Evolutionary conservation across 2,329 filamentous ascomycete genomes (phyloP), one percentile per base, ranked within the genome.

Genomic region (Apiospora sp.): DNA sequence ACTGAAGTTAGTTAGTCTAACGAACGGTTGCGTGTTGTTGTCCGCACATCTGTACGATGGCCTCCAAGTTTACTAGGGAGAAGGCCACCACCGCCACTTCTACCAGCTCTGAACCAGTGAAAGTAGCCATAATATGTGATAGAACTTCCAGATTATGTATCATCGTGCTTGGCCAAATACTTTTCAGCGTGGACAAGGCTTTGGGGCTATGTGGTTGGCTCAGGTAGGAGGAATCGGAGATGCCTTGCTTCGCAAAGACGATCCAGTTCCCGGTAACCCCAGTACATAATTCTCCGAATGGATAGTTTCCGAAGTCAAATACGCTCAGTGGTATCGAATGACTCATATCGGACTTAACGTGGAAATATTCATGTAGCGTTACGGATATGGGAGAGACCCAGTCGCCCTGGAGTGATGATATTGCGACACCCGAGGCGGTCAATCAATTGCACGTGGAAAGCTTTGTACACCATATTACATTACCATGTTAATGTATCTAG

Each of bases 111-210:
- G 19, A 48, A 6, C 46, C 22, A 22, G 1, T 48, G 44, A 16
- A 22, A 22, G 16, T 22, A 22, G 7, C 4, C 19, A 48, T 48
- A 6, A 8, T 48, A 3, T 6, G 22, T 7, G 1, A 4, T 7
- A 48, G 3, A 48, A 1, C 19, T 10, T 1, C 6, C 8, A 10
- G 1, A 2, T 19, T 7, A 0, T 48, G 3, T n/a, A 2, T 22
- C 3, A 10, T 34, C 7, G 19, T 22, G 6, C 22, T 22, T 10
- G 27, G 3, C 12, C 16, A n/a, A 37, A 0, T 22, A 16, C 19
- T 8, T 19, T 0, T 0, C 16, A 10, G 6, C 3, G 19, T 5
- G 19, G 19, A 19, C 1, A 51, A 51, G n/a, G n/a, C 2, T 24
- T 51, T 13, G n/a, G 7, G n/a, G n/a, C 8, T 6, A 8, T 14